A percentile compares a stretch with the other conserved stretches of the same genome.
Evolutionary conservation across 2,329 filamentous ascomycete species (phyloP).

Genomic region (Apiospora koreana): DNA sequence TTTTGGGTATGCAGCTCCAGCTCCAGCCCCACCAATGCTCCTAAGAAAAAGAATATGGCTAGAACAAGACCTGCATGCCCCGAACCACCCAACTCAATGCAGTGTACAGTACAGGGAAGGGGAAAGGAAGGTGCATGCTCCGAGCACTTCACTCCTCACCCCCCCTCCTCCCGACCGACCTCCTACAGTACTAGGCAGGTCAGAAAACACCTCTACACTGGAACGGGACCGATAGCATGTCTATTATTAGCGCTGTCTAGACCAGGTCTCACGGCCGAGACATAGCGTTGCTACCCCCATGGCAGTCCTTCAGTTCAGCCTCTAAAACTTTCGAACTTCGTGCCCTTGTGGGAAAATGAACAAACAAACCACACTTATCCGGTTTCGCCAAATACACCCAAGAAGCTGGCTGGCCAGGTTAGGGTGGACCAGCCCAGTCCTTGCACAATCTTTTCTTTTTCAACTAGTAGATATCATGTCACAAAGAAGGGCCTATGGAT

Average conservation of each 20-base stretch:
- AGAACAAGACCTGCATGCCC: background rate
- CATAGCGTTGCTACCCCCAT: background rate
- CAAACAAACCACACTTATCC: background rate
- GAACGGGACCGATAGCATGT: background rate
- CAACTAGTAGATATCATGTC: background rate
- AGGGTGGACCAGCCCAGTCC: background rate
- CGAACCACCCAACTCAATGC: background rate
- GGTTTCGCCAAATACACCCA: background rate
- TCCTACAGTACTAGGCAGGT: background rate
- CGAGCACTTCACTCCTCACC: background rate
- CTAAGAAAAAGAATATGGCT: background rate
- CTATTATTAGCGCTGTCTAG: conserved; percentile 4
- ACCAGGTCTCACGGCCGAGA: background rate
- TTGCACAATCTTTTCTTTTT: background rate
- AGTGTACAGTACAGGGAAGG: background rate
- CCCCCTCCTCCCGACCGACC: too few species aligned
- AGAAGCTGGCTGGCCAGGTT: background rate
- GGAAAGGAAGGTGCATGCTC: background rate
- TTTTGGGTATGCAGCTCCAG: background rate
- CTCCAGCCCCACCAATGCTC: background rate
- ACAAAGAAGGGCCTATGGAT: conserved; percentile 1
- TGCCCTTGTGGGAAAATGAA: background rate
- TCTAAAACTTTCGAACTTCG: background rate
- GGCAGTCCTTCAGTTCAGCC: background rate
- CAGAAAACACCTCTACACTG: background rate